Evolutionary conservation across 1,139 yeast species (phyloP), one percentile per base, ranked within the genome.

Genomic region (Kurtzmaniella quercitrusa): DNA sequence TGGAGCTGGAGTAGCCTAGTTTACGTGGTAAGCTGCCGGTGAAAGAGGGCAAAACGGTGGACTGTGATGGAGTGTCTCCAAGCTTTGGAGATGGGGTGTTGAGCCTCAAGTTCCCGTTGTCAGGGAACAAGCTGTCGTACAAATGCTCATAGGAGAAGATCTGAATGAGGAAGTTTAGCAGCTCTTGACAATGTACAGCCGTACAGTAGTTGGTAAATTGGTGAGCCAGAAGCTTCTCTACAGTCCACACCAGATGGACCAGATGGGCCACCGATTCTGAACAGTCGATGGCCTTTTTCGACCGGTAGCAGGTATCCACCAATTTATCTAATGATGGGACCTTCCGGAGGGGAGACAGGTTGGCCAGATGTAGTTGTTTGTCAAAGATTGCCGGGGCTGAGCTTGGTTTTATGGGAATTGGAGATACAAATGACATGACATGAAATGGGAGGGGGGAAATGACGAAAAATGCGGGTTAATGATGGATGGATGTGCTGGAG

Each of bases 141-240:
- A 53, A 59, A 52, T 60, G 59, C 49, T 72, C 77, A 53, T 75
- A 75, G 43, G 68, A 69, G 56, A 62, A 73, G 15, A 75, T 70
- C 44, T 72, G 75, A 6, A 75, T 62, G 37, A 76, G 56, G 49
- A 76, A 76, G 41, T 63, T 55, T 40, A 76, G 60, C 53, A 73
- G 75, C 54, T 76, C 81, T 47, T 63, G 64, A 52, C 77, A 71
- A 50, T 74, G 79, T 15, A 63, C 51, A 11, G 59, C 51, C 14
- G 41, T 42, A 7, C 58, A 48, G 41, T 51, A 60, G 10, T 52
- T 49, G 29, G 52, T 54, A 38, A 65, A 65, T 17, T 48, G 48
- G 19, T 51, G 50, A 9, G 60, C 57, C 21, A 44, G 23, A 8
- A 44, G 24, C 15, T 33, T 39, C 9, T 44, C 44, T 15, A 15